phyloP scores from a whole-genome alignment of 2,329 filamentous ascomycete species.

The Fusarium irregulare region DNA sequence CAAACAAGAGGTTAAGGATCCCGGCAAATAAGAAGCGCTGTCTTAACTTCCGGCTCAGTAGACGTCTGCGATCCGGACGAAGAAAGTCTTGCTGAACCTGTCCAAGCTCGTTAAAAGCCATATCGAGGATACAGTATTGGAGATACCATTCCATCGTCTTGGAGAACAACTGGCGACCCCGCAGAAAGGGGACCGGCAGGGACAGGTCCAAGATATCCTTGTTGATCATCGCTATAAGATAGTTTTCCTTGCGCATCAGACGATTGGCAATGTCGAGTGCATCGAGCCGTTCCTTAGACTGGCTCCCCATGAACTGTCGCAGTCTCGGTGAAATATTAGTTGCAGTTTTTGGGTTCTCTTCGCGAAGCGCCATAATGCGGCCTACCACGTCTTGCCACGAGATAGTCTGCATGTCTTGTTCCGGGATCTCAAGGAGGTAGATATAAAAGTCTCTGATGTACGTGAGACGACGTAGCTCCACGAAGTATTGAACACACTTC shows the following conservation, averaged over 20 bases:
- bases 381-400: constrained; percentile 93
- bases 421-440: constrained; percentile 82
- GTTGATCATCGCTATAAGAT: constrained; percentile 96
- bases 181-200: constrained; percentile 84
- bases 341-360: constrained; percentile 85
- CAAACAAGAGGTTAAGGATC: constrained; percentile 85
- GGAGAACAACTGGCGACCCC: constrained; percentile 84
- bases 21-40: constrained; percentile 85
- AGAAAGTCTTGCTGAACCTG: constrained; percentile 89
- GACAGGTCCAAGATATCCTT: constrained; percentile 93
- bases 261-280: constrained; percentile 97
- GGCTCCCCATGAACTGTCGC: constrained; percentile 75
- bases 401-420: constrained; percentile 89
- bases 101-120: constrained; percentile 89
- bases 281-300: constrained; percentile 93
- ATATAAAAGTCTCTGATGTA: constrained; percentile 88
- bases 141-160: constrained; percentile 93
- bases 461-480: constrained; percentile 78
- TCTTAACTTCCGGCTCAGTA: constrained; percentile 81
- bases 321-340: constrained; percentile 64
- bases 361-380: constrained; percentile 83
- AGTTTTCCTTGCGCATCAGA: constrained; percentile 96
- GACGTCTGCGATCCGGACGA: constrained; percentile 81
- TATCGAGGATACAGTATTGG: constrained; percentile 89
- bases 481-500: constrained; percentile 78